Percentiles rank a stretch among this genome's conserved stretches.
Evolutionary conservation across 2,329 filamentous ascomycete species (phyloP).

Genomic region (Penicillium carneum): DNA sequence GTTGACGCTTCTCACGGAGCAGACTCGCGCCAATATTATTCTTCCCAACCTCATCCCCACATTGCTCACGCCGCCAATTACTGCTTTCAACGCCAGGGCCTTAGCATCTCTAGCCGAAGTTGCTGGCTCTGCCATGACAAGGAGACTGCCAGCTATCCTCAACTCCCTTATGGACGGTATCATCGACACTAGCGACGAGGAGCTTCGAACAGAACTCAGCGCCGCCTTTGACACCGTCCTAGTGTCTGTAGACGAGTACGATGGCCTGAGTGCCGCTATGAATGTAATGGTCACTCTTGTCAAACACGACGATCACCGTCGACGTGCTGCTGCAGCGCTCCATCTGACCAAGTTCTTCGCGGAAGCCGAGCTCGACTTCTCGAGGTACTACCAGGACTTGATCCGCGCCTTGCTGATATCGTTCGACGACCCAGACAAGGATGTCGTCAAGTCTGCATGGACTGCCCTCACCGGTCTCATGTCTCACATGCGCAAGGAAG

Average conservation of each 20-base stretch:
- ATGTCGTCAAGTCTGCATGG: slow-evolving; percentile 90
- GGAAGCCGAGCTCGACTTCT: slow-evolving; percentile 82
- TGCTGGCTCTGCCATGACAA: slow-evolving; percentile 86
- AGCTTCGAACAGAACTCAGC: slow-evolving; percentile 75
- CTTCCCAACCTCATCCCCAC: slow-evolving; percentile 95
- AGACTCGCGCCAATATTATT: slow-evolving; percentile 93
- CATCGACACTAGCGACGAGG: slow-evolving; percentile 74
- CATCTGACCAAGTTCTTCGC: slow-evolving; percentile 89
- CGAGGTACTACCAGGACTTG: slow-evolving; percentile 93
- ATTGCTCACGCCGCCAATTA: slow-evolving; percentile 86
- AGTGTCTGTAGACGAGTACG: slow-evolving; percentile 90
- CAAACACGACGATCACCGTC: slow-evolving; percentile 90
- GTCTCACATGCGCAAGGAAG: slow-evolving; percentile 89
- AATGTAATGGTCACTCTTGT: slow-evolving; percentile 85
- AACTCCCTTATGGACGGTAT: slow-evolving; percentile 95
- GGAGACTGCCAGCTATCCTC: slow-evolving; percentile 85
- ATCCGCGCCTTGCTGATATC: slow-evolving; percentile 88
- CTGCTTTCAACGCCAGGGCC: slow-evolving; percentile 91
- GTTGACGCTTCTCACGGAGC: slow-evolving; percentile 90
- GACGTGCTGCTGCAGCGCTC: slow-evolving; percentile 76
- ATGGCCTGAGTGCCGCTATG: slow-evolving; percentile 95
- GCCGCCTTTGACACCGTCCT: slow-evolving; percentile 87
- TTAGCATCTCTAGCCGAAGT: slow-evolving; percentile 92
- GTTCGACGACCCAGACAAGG: slow-evolving; percentile 83
- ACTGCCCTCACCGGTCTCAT: slow-evolving; percentile 85